Conservation (phyloP, 148 eudicot genomes). For the Amaranthus hypochondriacus region DNA sequence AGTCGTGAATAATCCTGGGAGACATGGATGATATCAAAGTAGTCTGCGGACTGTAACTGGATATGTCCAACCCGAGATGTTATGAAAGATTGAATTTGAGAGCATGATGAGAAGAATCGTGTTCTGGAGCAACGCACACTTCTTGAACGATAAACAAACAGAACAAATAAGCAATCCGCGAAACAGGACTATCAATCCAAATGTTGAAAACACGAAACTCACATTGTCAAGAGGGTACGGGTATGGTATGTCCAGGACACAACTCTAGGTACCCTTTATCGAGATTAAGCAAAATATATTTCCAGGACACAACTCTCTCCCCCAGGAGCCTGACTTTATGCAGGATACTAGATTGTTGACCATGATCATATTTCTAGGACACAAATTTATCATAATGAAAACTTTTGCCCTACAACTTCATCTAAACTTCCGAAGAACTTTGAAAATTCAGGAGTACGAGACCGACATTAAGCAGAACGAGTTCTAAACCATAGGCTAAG, state of each 20-base stretch:
- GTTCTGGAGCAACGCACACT: not conserved
- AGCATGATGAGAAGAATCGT: not conserved
- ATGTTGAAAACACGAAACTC: not conserved
- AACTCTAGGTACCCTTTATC: not conserved
- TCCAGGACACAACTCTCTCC: too few species aligned
- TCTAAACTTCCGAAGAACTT: not conserved
- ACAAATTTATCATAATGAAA: not conserved
- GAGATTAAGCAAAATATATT: not conserved
- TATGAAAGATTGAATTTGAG: not conserved
- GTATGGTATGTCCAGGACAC: too few species aligned
- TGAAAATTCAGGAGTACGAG: not conserved
- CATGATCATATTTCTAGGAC: too few species aligned
- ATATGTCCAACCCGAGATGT: not conserved
- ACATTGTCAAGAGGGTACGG: not conserved
- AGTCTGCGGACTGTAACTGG: not conserved
- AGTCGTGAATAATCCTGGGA: not conserved
- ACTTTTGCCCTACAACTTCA: not conserved
- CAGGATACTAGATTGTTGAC: too few species aligned
- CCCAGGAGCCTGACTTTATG: too few species aligned
- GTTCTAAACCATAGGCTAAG: not conserved
- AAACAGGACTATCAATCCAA: not conserved
- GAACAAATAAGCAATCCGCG: not conserved
- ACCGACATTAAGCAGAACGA: not conserved
- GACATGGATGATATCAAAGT: not conserved
- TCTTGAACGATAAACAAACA: not conserved